A percentile compares a stretch with the other conserved stretches of the same genome.
Conservation (phyloP, 2,329 filamentous ascomycete species). For the Neobulgaria alba region DNA sequence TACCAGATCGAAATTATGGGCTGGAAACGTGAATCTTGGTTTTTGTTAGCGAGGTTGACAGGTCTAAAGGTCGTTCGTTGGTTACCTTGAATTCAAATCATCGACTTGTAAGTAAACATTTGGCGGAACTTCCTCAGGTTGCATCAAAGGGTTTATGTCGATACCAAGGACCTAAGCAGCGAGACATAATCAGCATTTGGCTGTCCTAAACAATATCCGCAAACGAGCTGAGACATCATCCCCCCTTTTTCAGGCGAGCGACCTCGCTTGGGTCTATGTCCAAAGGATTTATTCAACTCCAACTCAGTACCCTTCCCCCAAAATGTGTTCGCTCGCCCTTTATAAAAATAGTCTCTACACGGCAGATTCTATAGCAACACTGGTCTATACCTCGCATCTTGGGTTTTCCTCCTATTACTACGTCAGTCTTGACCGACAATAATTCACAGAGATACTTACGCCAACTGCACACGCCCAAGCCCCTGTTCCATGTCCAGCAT, state of each 20-base stretch:
- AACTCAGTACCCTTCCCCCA: too few species aligned
- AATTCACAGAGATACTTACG: constrained; percentile 15
- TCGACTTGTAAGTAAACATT: constrained; percentile 68
- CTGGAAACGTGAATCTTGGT: constrained; percentile 57
- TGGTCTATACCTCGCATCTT: background rate
- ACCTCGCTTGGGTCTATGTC: too few species aligned
- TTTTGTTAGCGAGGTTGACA: too few species aligned
- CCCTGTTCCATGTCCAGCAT: constrained; percentile 65
- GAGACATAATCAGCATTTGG: background rate
- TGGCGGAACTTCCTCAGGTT: constrained; percentile 52
- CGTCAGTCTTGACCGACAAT: background rate
- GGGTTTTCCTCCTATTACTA: background rate
- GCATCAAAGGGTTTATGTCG: constrained; percentile 64
- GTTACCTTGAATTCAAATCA: constrained; percentile 58
- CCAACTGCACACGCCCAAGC: constrained; percentile 65
- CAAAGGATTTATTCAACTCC: too few species aligned
- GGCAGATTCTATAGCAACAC: too few species aligned
- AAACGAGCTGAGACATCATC: too few species aligned
- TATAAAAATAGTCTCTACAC: too few species aligned
- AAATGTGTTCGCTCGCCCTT: too few species aligned
- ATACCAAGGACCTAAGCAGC: constrained; percentile 56
- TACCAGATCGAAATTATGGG: constrained; percentile 71
- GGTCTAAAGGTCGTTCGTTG: too few species aligned
- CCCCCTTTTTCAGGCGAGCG: too few species aligned
- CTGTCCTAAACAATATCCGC: too few species aligned